Base-by-base conservation (phyloP, 805 yeast species). In the Kuraishia hungarica region DNA sequence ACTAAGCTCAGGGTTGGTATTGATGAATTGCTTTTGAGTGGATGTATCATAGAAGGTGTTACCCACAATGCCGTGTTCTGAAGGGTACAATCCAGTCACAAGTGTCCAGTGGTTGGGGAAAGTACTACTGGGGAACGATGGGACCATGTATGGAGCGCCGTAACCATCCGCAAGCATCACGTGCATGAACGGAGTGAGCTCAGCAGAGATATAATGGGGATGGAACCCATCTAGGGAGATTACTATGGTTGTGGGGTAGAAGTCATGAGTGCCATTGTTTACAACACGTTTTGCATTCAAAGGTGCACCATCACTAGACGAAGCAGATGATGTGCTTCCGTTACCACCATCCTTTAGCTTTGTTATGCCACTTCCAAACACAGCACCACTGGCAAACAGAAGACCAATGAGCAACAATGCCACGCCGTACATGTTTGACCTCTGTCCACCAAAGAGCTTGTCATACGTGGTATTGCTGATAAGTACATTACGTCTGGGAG, bases 81-180 rank as follows among this genome's bases (percentile, higher is more conserved):
- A 76, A 1, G 97, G 97, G 57, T 84, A 80, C 49, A 88, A 70
- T 0, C 98, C 98, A 0, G 97, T 93, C 1, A 87, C 86, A 60
- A 92, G 67, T 0, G 96, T 83, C 93, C 96, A 93, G 68, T 91
- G 96, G 66, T 93, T 92, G 0, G 97, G 94, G 62, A 89, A 89
- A 0, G 97, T 88, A 23, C 89, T 87, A 0, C 96, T 81, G 2
- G 97, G 97, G 66, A 91, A 90, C 1, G 90, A 79, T 1, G 97
- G 96, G 8, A 72, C 70, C 93, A 93, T 89, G 64, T 80, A 90
- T 1, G 97, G 97, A 2, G 90, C 82, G 17, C 84, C 86, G 53
- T 73, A 78, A 3, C 74, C 78, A 24, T 80, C 69, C 2, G 74
- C 59, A 59, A 83, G 69, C 66, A 92, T 67, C 10, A 74, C 68